Conservation (phyloP, 164 flowering plant species). For the Brasenia schreberi region DNA sequence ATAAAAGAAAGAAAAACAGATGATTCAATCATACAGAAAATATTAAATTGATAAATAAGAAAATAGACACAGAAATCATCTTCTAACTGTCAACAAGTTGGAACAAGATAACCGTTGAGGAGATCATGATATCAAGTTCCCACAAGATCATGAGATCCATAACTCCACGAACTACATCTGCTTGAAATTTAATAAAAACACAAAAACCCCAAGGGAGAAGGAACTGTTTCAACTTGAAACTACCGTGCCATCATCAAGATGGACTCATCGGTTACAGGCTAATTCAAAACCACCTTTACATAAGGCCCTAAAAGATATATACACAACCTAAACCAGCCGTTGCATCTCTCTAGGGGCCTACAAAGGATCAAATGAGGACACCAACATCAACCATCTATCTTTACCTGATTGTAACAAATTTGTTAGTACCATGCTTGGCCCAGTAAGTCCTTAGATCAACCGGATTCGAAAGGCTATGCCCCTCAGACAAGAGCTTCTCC, state of each 20-base stretch:
- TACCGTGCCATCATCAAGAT: not conserved
- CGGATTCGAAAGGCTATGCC: conserved; percentile 54
- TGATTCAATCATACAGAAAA: not conserved
- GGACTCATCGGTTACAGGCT: not conserved
- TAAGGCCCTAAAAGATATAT: not conserved
- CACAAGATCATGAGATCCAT: not conserved
- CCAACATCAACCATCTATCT: not conserved
- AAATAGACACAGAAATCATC: not conserved
- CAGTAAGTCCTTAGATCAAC: conserved; percentile 80
- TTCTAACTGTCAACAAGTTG: not conserved
- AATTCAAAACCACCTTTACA: not conserved
- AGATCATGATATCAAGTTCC: not conserved
- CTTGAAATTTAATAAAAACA: no score
- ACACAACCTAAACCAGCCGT: not conserved
- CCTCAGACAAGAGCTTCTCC: conserved; percentile 76
- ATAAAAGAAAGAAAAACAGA: no score
- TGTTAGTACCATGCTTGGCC: conserved; percentile 96
- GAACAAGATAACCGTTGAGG: not conserved
- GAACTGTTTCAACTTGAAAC: not conserved
- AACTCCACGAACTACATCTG: not conserved
- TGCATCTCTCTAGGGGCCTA: not conserved
- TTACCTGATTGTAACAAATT: conserved; percentile 87
- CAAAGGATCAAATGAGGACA: not conserved
- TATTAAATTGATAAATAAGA: not conserved
- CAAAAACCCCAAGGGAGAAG: not conserved